Percentiles rank a stretch among this genome's conserved stretches.
Evolutionary conservation across 192 early-diverging fungal genomes (phyloP).

Genomic region (Cladochytrium replicatum): DNA sequence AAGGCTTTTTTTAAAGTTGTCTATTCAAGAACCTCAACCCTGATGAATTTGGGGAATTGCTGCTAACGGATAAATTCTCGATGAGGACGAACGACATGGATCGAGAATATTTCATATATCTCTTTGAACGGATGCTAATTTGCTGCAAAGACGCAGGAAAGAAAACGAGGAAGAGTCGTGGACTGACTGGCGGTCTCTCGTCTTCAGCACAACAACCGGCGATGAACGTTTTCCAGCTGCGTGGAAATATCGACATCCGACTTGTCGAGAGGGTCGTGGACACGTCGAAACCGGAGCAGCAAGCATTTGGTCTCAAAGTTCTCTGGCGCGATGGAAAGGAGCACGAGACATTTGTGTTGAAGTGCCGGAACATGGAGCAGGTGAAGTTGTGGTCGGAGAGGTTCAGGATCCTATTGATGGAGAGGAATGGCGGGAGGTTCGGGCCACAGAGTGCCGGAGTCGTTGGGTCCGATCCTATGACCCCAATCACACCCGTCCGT

Average conservation of each 20-base stretch:
- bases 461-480: no score
- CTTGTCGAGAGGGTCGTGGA: constrained; percentile 67
- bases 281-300: constrained; percentile 29
- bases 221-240: constrained; percentile 51
- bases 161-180: constrained; percentile 37
- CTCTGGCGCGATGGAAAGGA: constrained; percentile 71
- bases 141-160: constrained; percentile 77
- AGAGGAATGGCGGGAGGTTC: no score
- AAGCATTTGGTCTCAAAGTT: constrained; percentile 46
- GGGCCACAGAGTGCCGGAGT: no score
- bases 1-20: no score
- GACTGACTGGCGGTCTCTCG: constrained; percentile 48
- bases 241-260: constrained; percentile 79
- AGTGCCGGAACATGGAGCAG: constrained; percentile 85
- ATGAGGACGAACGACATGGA: no score
- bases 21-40: constrained; percentile 58
- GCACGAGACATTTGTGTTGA: constrained; percentile 76
- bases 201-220: constrained; percentile 5
- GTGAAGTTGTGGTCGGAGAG: constrained; percentile 79
- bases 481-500: no score
- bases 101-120: constrained; percentile 72
- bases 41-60: constrained; percentile 65
- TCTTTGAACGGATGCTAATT: constrained; percentile 89
- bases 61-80: constrained; percentile 77
- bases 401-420: constrained; percentile 56